Conservation (phyloP, 371 early-diverging fungal species). For the Coemansia sp. region DNA sequence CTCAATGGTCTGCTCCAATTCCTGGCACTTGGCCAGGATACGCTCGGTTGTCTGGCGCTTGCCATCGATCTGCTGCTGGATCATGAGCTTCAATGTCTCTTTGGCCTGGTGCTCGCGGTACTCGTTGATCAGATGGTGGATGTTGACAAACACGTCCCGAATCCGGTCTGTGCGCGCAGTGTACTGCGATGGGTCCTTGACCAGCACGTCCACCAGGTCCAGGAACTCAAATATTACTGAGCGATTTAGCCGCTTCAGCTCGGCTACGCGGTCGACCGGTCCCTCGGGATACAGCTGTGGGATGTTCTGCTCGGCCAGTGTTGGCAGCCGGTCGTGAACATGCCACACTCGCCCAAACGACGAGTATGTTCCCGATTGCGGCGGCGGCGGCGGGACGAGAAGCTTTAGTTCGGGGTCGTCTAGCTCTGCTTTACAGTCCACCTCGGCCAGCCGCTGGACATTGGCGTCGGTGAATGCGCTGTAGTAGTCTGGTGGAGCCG, state of each 20-base stretch:
- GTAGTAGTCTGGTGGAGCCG: constrained; percentile 68
- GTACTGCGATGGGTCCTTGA: constrained; percentile 57
- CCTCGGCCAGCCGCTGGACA: constrained; percentile 50
- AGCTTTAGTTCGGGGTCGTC: constrained; percentile 46
- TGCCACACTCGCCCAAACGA: constrained; percentile 74
- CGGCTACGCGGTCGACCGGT: constrained; percentile 64
- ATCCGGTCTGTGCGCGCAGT: constrained; percentile 62
- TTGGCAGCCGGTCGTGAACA: constrained; percentile 62
- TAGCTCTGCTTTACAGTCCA: constrained; percentile 29
- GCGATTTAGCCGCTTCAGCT: constrained; percentile 73
- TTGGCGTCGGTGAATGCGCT: constrained; percentile 66
- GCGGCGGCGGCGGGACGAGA: constrained; percentile 67
- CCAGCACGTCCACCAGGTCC: constrained; percentile 60
- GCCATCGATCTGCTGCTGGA: constrained; percentile 65
- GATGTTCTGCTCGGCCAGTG: constrained; percentile 65
- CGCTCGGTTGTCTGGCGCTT: constrained; percentile 26
- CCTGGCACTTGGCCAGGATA: constrained; percentile 20
- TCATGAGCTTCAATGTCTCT: constrained; percentile 69
- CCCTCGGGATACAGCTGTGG: constrained; percentile 66
- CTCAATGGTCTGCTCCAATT: constrained; percentile 18
- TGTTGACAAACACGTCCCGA: constrained; percentile 68
- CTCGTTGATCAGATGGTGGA: constrained; percentile 72
- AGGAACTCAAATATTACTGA: constrained; percentile 70
- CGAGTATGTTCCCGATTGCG: constrained; percentile 59
- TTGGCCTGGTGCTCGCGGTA: constrained; percentile 71